phyloP scores from a whole-genome alignment of 108 stramenopile species.

The Seminavis robusta region DNA sequence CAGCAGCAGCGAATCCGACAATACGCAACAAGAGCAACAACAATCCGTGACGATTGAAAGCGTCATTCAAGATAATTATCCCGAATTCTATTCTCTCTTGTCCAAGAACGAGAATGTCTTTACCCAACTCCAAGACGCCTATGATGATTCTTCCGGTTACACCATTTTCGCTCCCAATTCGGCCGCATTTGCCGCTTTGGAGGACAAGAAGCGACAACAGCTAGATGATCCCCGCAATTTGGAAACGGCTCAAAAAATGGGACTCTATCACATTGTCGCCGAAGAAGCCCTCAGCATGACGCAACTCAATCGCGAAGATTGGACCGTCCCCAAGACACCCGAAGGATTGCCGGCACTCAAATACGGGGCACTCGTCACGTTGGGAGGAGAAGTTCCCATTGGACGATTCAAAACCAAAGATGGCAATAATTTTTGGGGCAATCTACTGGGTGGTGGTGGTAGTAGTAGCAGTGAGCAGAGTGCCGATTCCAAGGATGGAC shows the following conservation, averaged over 20 bases:
- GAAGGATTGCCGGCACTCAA: no score
- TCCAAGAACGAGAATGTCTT: slow-evolving; percentile 34
- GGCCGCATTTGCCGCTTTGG: slow-evolving; percentile 50
- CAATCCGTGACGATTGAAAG: no score
- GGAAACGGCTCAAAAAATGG: slow-evolving; percentile 70
- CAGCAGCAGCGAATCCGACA: no score
- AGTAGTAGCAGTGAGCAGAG: no score
- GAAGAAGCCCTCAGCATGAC: slow-evolving; percentile 54
- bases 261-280: slow-evolving; percentile 59
- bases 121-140: slow-evolving; percentile 32
- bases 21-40: no score
- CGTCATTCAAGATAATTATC: no score
- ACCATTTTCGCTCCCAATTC: slow-evolving; percentile 76
- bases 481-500: slow-evolving; percentile 73
- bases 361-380: slow-evolving; percentile 60
- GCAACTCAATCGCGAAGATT: slow-evolving; percentile 41
- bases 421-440: no score
- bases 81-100: slow-evolving; percentile 28
- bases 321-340: no score
- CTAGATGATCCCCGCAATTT: slow-evolving; percentile 68
- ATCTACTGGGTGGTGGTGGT: no score
- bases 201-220: slow-evolving; percentile 54
- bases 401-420: slow-evolving; percentile 51
- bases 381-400: slow-evolving; percentile 63
- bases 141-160: slow-evolving; percentile 30